Percentiles rank a stretch among this genome's conserved stretches.
phyloP scores from a whole-genome alignment of 192 early-diverging fungal genomes.

The Podila horticola region DNA sequence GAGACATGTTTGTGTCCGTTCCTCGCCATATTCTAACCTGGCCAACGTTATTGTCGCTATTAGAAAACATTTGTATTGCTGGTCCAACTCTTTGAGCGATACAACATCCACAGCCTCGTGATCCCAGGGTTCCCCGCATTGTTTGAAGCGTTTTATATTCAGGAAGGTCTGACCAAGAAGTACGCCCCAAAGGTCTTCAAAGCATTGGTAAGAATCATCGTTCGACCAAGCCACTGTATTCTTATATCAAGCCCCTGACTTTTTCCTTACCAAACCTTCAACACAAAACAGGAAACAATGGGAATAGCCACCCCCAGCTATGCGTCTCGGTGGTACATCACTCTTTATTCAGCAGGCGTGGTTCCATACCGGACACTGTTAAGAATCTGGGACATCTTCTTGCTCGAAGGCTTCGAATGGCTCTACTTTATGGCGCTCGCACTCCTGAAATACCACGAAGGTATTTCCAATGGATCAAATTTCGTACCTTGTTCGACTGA shows the following conservation, averaged over 20 bases:
- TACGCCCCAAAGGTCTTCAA: slow-evolving; percentile 57
- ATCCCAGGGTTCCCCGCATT: slow-evolving; percentile 66
- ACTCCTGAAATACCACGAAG: slow-evolving; percentile 56
- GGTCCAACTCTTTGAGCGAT: slow-evolving; percentile 58
- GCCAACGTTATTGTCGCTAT: neutral
- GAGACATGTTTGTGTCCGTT: no score
- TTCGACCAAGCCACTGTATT: neutral
- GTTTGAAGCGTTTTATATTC: slow-evolving; percentile 65
- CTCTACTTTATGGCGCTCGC: slow-evolving; percentile 62
- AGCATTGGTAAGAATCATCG: slow-evolving; percentile 52
- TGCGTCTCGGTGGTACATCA: slow-evolving; percentile 69
- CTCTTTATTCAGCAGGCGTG: slow-evolving; percentile 63
- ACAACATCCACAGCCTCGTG: slow-evolving; percentile 60
- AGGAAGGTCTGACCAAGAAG: slow-evolving; percentile 58
- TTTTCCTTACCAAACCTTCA: neutral
- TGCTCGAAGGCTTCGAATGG: slow-evolving; percentile 63
- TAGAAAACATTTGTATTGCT: slow-evolving; percentile 66
- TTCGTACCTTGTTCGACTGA: no score
- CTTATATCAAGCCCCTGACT: neutral
- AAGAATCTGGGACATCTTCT: slow-evolving; percentile 65
- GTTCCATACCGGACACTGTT: slow-evolving; percentile 61
- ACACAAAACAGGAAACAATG: slow-evolving; percentile 42
- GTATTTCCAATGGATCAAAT: slow-evolving; percentile 31
- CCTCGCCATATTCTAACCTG: no score
- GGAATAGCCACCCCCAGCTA: slow-evolving; percentile 61